Percentiles rank a stretch among this genome's conserved stretches.
Evolutionary conservation across 2,329 filamentous ascomycete genomes (phyloP).

Genomic region (Neofusicoccum sp.): DNA sequence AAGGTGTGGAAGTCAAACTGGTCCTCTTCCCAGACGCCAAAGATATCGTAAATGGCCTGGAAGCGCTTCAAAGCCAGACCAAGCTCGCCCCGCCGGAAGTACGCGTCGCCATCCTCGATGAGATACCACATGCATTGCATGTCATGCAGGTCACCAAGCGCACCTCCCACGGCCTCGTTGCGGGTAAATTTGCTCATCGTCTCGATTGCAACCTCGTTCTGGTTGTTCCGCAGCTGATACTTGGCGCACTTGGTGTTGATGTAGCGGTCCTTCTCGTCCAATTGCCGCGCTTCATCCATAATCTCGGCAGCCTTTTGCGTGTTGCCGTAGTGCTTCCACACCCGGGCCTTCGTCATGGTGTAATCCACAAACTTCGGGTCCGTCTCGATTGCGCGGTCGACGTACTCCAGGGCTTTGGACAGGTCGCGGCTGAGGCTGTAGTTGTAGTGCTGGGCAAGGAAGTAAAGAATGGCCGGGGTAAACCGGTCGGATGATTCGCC

Average conservation of each 20-base stretch:
- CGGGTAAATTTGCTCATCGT: constrained; percentile 94
- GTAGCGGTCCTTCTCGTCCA: constrained; percentile 89
- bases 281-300: constrained; percentile 81
- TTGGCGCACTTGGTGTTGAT: constrained; percentile 99
- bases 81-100: constrained; percentile 75
- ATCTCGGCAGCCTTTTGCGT: constrained; percentile 73
- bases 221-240: constrained; percentile 89
- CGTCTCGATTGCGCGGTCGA: constrained; percentile 78
- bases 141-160: constrained; percentile 85
- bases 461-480: constrained; percentile 80
- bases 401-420: constrained; percentile 73
- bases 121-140: constrained; percentile 99
- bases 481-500: constrained; percentile 59
- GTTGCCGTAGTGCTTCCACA: constrained; percentile 88
- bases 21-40: constrained; percentile 96
- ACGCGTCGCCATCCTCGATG: constrained; percentile 90
- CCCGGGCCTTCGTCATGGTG: constrained; percentile 90
- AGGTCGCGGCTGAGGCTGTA: constrained; percentile 85
- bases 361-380: constrained; percentile 83
- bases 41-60: constrained; percentile 84
- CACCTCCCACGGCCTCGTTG: constrained; percentile 82
- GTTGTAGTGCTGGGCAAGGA: constrained; percentile 95
- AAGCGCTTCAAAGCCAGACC: constrained; percentile 90
- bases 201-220: constrained; percentile 80
- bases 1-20: constrained; percentile 99